These are phyloP conservation scores for Aspergillus sp. DNA, from an alignment of 2,329 filamentous ascomycete genomes.

Conservation along the genomic window DNA sequence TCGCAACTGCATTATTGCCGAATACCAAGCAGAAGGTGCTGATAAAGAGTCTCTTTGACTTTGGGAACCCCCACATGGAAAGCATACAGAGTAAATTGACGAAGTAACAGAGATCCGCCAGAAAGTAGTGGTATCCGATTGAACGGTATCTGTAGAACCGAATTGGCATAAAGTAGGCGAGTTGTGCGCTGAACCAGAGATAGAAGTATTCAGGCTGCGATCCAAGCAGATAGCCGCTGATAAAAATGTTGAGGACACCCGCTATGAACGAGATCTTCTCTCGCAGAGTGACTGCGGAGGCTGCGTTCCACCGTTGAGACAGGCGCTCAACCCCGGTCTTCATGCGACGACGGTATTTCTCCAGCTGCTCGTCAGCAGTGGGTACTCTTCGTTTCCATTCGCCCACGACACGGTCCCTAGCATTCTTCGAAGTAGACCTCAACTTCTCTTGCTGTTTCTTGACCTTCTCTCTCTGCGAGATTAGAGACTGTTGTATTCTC, in stretches of 20 bases:
- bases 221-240: conserved; percentile 91
- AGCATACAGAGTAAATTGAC: conserved; percentile 84
- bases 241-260: conserved; percentile 94
- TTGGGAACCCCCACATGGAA: conserved; percentile 85
- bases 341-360: conserved; percentile 87
- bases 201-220: conserved; percentile 84
- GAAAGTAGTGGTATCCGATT: conserved; percentile 93
- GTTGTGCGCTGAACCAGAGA: conserved; percentile 84
- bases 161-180: conserved; percentile 96
- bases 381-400: conserved; percentile 87
- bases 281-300: conserved; percentile 79
- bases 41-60: conserved; percentile 88
- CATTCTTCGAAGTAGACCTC: conserved; percentile 71
- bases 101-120: conserved; percentile 97
- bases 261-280: conserved; percentile 97
- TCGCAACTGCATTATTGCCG: conserved; percentile 95
- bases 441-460: conserved; percentile 78
- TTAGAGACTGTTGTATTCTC: conserved; percentile 80
- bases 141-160: conserved; percentile 88
- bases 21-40: conserved; percentile 89
- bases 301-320: conserved; percentile 82
- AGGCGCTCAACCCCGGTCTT: conserved; percentile 84
- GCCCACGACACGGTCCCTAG: conserved; percentile 86
- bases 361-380: conserved; percentile 86
- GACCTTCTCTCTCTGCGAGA: conserved; percentile 80